Conservation (phyloP, 805 yeast species). For the Candida quercuum region DNA sequence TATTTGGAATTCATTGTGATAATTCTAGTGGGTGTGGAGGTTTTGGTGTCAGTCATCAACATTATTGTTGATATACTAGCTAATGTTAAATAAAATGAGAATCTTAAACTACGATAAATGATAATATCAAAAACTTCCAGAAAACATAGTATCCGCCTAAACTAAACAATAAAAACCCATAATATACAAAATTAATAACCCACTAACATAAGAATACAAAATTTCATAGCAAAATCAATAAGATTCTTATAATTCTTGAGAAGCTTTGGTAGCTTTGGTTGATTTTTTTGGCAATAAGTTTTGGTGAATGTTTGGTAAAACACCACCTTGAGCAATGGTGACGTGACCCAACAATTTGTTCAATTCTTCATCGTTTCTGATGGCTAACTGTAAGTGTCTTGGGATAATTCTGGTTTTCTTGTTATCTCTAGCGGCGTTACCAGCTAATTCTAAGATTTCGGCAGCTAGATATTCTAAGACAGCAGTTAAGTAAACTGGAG, state of each 20-base stretch:
- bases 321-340: constrained; percentile 99
- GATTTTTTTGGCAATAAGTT: constrained; percentile 81
- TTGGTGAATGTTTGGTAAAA: constrained; percentile 95
- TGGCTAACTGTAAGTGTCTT: constrained; percentile 97
- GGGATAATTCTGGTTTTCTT: constrained; percentile 98
- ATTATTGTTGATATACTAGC: constrained; percentile 57
- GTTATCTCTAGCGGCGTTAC: constrained; percentile 99
- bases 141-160: constrained; percentile 18
- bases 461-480: constrained; percentile 97
- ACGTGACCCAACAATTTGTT: constrained; percentile 91
- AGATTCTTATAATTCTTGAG: constrained; percentile 56
- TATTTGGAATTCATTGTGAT: constrained; percentile 88
- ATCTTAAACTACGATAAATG: background rate
- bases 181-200: constrained; percentile 16
- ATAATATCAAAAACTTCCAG: constrained; percentile 6
- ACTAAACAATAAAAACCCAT: constrained; percentile 15
- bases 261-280: constrained; percentile 52
- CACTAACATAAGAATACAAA: constrained; percentile 5
- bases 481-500: constrained; percentile 96
- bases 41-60: constrained; percentile 79
- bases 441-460: constrained; percentile 97
- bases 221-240: constrained; percentile 1
- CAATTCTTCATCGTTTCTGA: constrained; percentile 98
- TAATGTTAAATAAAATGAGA: constrained; percentile 15
- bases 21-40: constrained; percentile 86